Percentiles rank a stretch among this genome's conserved stretches.
Evolutionary conservation across 305 asterid species (phyloP).

Genomic region (Coffea humblotiana): DNA sequence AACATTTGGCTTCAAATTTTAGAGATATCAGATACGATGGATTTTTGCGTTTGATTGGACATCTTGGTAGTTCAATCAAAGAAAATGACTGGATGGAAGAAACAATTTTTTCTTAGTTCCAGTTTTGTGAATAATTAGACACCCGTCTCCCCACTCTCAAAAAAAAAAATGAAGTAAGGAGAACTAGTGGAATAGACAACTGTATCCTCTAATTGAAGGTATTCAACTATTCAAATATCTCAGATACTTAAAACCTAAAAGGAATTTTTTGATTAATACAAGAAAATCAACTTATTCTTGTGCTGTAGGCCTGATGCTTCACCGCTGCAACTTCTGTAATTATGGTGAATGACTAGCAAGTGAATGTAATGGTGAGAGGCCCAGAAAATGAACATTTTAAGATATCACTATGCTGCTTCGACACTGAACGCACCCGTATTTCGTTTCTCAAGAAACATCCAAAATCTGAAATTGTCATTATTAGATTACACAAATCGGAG

Average conservation of each 20-base stretch:
- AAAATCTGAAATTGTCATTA: constrained; percentile 2
- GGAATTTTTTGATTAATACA: background rate
- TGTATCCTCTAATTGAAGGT: background rate
- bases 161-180: too few relatives aligned
- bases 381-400: constrained; percentile 8
- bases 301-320: background rate
- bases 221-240: background rate
- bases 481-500: background rate
- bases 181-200: too few relatives aligned
- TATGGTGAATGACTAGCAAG: constrained; percentile 1
- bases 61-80: too few relatives aligned
- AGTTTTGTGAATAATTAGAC: too few relatives aligned
- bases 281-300: background rate
- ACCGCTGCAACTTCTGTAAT: background rate
- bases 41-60: too few relatives aligned
- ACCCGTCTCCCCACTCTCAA: too few relatives aligned
- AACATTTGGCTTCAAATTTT: background rate
- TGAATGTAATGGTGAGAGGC: background rate
- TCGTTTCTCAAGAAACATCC: background rate
- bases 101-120: background rate
- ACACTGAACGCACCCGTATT: background rate
- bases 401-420: constrained; percentile 1
- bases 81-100: too few relatives aligned
- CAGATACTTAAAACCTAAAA: background rate
- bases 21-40: too few relatives aligned